Conservation (phyloP, 345 rosid species). For the Eutrema heterophyllum region DNA sequence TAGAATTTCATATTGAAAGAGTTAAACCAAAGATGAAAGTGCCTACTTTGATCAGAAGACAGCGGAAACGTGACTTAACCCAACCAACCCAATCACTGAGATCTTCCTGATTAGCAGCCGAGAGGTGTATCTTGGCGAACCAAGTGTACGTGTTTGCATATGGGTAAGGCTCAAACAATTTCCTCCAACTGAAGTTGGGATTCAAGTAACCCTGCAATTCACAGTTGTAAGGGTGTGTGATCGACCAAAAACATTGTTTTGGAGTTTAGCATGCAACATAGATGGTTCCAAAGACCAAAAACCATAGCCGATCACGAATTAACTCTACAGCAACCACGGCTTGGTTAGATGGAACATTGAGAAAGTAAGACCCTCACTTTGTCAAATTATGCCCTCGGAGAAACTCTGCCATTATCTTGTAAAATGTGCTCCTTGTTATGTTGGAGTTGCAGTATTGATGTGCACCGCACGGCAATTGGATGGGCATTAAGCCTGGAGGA, state of each 20-base stretch:
- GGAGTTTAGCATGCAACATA: background rate
- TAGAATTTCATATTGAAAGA: background rate
- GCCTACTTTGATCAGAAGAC: conserved; percentile 47
- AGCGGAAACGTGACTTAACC: conserved; percentile 57
- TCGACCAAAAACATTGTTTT: background rate
- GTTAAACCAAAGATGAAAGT: background rate
- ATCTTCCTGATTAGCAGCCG: conserved; percentile 40
- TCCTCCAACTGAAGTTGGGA: conserved; percentile 40
- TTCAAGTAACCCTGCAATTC: conserved; percentile 35
- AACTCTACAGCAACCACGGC: background rate
- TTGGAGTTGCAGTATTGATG: conserved; percentile 48
- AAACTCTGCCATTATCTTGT: conserved; percentile 51
- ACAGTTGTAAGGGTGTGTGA: background rate
- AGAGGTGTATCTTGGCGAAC: conserved; percentile 47
- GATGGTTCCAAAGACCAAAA: background rate
- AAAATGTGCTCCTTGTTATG: conserved; percentile 51
- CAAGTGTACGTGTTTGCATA: conserved; percentile 39
- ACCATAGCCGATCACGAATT: background rate
- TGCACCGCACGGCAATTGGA: conserved; percentile 45
- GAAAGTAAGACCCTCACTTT: conserved; percentile 27
- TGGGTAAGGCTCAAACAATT: conserved; percentile 47
- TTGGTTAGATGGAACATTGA: background rate
- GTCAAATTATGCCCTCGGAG: conserved; percentile 45
- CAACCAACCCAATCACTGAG: conserved; percentile 61
- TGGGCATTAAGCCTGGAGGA: conserved; percentile 49